phyloP scores from a whole-genome alignment of 345 rosid species.

The Gossypium arboreum region DNA sequence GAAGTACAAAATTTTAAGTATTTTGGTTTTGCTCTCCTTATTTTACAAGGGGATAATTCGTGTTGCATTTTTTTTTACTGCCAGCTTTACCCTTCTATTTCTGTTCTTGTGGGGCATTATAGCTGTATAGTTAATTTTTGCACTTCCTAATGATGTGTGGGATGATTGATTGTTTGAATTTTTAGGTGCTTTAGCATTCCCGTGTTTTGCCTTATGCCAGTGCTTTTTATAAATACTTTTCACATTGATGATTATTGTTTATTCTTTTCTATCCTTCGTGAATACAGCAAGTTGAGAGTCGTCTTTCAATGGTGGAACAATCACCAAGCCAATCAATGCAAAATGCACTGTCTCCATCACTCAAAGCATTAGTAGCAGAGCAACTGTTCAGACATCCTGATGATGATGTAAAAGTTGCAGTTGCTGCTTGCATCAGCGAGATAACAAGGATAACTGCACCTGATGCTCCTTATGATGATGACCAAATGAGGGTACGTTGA shows the following conservation, averaged over 20 bases:
- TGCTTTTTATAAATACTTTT: background rate
- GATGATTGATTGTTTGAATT: background rate
- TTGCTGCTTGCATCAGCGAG: constrained; percentile 94
- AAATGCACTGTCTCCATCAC: constrained; percentile 64
- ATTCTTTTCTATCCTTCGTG: background rate
- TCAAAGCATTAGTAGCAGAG: constrained; percentile 61
- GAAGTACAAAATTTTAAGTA: background rate
- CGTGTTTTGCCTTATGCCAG: background rate
- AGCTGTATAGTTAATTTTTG: background rate
- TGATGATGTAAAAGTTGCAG: constrained; percentile 79
- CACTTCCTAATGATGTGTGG: too few relatives aligned
- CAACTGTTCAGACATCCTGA: constrained; percentile 67
- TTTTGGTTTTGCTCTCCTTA: background rate
- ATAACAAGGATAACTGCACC: constrained; percentile 98
- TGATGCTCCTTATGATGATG: constrained; percentile 93
- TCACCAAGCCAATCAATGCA: constrained; percentile 69
- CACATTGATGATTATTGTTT: background rate
- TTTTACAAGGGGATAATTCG: background rate
- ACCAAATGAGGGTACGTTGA: constrained; percentile 68
- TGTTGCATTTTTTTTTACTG: background rate
- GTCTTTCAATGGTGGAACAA: constrained; percentile 76
- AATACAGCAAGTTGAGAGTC: constrained; percentile 61
- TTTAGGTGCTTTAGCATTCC: constrained; percentile 1
- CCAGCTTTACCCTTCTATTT: background rate
- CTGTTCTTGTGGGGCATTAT: background rate